A percentile compares a stretch with the other conserved stretches of the same genome.
Conservation (phyloP, 2,329 filamentous ascomycete species). For the Colletotrichum lini region DNA sequence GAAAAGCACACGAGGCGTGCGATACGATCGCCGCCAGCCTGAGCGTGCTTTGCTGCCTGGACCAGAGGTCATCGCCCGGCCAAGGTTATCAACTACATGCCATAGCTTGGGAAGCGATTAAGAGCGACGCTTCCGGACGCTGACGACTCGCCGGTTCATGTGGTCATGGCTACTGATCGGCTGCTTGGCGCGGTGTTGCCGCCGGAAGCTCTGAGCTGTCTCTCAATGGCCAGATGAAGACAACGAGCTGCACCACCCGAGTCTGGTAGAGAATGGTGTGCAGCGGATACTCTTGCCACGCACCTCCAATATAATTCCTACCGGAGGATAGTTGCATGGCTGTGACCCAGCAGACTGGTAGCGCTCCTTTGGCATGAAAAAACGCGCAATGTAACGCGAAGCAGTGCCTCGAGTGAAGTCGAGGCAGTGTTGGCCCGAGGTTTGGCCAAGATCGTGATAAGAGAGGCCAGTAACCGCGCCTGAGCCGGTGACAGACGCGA, state of each 20-base stretch:
- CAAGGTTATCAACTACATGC: constrained; percentile 4
- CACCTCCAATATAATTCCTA: constrained; percentile 14
- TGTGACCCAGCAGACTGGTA: constrained; percentile 49
- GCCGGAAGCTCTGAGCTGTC: constrained; percentile 7
- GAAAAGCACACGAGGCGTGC: constrained; percentile 15
- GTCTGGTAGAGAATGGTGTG: constrained; percentile 6
- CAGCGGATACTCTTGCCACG: constrained; percentile 11
- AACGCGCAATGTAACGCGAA: constrained; percentile 32
- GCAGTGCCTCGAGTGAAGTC: constrained; percentile 7
- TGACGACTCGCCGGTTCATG: background rate
- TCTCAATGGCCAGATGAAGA: background rate
- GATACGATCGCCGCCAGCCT: constrained; percentile 28
- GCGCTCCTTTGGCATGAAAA: constrained; percentile 49
- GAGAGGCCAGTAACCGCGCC: constrained; percentile 31
- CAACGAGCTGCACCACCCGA: background rate
- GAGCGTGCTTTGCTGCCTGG: constrained; percentile 13
- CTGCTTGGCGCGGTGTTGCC: constrained; percentile 24
- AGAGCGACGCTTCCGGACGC: background rate
- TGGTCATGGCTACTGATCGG: background rate
- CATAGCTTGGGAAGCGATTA: constrained; percentile 14
- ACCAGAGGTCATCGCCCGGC: constrained; percentile 9
- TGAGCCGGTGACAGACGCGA: constrained; percentile 35
- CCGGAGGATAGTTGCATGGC: constrained; percentile 8
- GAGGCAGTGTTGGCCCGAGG: constrained; percentile 21
- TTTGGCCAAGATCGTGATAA: constrained; percentile 1